Base-by-base conservation (phyloP, 2,329 filamentous ascomycete genomes). In the Sporothrix pseudoabietina region DNA sequence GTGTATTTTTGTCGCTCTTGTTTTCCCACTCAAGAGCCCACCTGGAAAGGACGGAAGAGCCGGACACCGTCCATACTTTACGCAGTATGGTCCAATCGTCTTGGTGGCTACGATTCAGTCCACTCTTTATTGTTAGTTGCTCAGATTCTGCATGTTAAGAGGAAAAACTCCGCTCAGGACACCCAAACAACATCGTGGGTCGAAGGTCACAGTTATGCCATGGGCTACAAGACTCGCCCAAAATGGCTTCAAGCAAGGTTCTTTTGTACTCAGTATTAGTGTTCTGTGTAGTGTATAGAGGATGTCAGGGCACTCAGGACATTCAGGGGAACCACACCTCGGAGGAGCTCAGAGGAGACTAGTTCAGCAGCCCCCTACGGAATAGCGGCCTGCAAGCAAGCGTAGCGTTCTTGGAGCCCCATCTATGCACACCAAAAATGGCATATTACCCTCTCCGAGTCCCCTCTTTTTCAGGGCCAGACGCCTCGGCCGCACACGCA, bases 191-290 rank as follows among this genome's bases (percentile, higher is more conserved):
- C 4, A 32, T 16, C 12, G 14, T 57, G 10, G 26, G 26, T 30
- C 26, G 54, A 16, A 32, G 26, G 26, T 30, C 12, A 22, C n/a
- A 55, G 8, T 26, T 26, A 26, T 26, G 26, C 26, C 26, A 26
- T 26, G 2, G 26, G 26, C 22, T 55, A 22, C 6, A 55, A 26
- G 22, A 26, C n/a, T 16, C 47, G n/a, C 49, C 49, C 16, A 26
- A 55, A 59, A 35, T 59, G 55, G 55, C 30, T 59, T 16, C 14
- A 59, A 59, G 55, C 55, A 59, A 59, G 55, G 55, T 59, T 6
- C 55, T 59, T 59, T 59, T 32, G 55, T 35, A 35, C 26, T 26
- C 1, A 1, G 35, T 26, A 4, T 7, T 26, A 26, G 52, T 6
- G 9, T 26, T 22, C 10, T 12, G 52, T 54, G 49, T 22, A n/a